Base-by-base conservation (phyloP, 2,329 filamentous ascomycete genomes). In the Coniosporium tulheliwenetii region DNA sequence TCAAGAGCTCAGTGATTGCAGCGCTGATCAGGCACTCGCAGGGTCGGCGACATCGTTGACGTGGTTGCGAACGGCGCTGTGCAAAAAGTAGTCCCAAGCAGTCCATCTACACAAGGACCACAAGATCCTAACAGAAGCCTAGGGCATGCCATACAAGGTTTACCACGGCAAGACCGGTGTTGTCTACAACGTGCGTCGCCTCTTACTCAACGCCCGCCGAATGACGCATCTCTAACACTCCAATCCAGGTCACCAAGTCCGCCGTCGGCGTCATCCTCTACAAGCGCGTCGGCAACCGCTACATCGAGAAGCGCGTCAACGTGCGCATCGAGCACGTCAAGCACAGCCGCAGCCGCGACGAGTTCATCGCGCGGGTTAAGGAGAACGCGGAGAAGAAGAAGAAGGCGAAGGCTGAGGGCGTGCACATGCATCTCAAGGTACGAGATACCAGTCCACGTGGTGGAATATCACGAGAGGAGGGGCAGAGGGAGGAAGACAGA, bases 221-320 rank as follows among this genome's bases (percentile, higher is more conserved):
- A 26, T 7, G 19, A 26, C 19, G 19, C 19, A 26, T 7, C 19
- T 26, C 19, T 26, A 26, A 26, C 19, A 4, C 19, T 7, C 19
- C 19, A 7, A 7, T 7, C 19, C 19, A 26, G 19, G 19, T 26
- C 19, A 91, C 89, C 71, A 94, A 95, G 80, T 83, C 78, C 59
- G 84, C 91, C 52, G 86, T 98, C 65, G 91, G 91, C 61, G 83
- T 98, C 69, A 95, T 98, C 73, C 84, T 98, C 72, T 89, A 93
- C 83, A 95, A 94, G 80, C 85, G 93, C 70, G 91, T 98, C 66
- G 86, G 87, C 73, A 91, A 96, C 81, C 84, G 89, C 63, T 98
- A 95, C 80, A 77, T 98, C 67, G 91, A 98, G 84, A 98, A 98
- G 86, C 89, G 91, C 68, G 80, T 98, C 75, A 96, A 94, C 80